Conservation (phyloP, 306 rosid genomes). For the Ochetophila trinervis region DNA sequence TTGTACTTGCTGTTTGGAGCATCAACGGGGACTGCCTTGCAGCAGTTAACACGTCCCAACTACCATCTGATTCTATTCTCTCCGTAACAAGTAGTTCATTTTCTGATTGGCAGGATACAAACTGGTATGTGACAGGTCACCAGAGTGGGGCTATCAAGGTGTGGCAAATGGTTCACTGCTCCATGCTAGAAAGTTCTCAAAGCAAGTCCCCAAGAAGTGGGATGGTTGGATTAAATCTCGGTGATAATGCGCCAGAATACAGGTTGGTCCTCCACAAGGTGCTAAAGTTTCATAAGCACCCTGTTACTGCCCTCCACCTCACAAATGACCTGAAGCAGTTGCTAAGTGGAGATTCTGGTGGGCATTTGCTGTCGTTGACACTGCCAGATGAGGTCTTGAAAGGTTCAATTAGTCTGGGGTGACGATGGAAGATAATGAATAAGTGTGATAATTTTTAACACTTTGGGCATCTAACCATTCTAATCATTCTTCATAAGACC, state of each 20-base stretch:
- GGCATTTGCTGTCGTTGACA: constrained; percentile 90
- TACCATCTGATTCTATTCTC: constrained; percentile 95
- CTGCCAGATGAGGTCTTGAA: constrained; percentile 76
- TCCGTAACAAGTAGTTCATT: constrained; percentile 74
- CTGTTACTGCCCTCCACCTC: constrained; percentile 83
- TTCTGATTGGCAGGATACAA: constrained; percentile 93
- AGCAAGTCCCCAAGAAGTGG: constrained; percentile 51
- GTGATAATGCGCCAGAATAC: constrained; percentile 65
- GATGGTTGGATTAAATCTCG: constrained; percentile 46
- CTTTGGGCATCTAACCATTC: constrained; percentile 37
- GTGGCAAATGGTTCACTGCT: constrained; percentile 91
- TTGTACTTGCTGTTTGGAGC: constrained; percentile 92
- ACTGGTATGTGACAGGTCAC: constrained; percentile 98
- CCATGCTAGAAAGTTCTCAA: constrained; percentile 51
- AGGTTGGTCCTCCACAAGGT: constrained; percentile 72
- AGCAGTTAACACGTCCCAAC: constrained; percentile 80
- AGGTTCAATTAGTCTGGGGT: constrained; percentile 67
- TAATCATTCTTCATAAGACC: constrained; percentile 33
- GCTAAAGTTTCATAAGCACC: constrained; percentile 82
- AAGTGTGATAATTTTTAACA: constrained; percentile 41
- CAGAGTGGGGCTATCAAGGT: constrained; percentile 99
- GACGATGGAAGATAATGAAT: constrained; percentile 31
- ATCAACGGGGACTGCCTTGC: constrained; percentile 97
- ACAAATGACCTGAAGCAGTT: constrained; percentile 82
- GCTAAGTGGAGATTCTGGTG: constrained; percentile 85